Percentiles rank a stretch among this genome's conserved stretches.
Conservation (phyloP, 805 yeast species). For the Barnettozyma vustinii region DNA sequence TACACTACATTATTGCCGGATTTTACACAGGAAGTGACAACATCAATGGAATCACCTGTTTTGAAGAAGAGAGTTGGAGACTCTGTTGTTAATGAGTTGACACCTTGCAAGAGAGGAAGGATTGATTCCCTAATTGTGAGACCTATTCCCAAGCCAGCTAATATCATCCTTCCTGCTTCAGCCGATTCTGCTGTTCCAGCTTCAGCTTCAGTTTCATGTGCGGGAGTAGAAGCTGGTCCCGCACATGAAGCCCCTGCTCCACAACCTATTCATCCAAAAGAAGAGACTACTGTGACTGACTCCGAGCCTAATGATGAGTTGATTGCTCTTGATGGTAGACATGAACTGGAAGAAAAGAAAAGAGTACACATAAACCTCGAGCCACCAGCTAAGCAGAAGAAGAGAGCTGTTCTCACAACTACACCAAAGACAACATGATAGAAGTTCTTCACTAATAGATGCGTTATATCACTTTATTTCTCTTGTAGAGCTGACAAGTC, state of each 20-base stretch:
- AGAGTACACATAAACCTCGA: constrained; percentile 9
- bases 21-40: constrained; percentile 6
- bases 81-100: neutral
- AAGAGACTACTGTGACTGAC: neutral
- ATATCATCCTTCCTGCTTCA: no score
- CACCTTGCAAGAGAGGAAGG: constrained; percentile 9
- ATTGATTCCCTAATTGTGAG: neutral
- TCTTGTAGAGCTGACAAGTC: constrained; percentile 17
- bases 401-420: neutral
- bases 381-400: constrained; percentile 1
- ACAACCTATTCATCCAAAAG: neutral
- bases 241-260: neutral
- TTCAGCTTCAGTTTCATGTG: no score
- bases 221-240: no score
- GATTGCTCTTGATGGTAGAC: no score
- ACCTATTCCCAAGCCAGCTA: neutral
- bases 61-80: constrained; percentile 2
- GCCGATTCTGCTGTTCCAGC: no score
- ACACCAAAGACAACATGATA: neutral
- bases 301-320: neutral
- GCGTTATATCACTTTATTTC: neutral
- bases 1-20: constrained; percentile 15
- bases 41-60: neutral
- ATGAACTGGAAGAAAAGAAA: constrained; percentile 27
- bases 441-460: neutral